Percentiles rank a stretch among this genome's conserved stretches.
These are phyloP conservation scores for Penicillium argentinense DNA, from an alignment of 495 filamentous ascomycete genomes.

Conservation along the genomic window DNA sequence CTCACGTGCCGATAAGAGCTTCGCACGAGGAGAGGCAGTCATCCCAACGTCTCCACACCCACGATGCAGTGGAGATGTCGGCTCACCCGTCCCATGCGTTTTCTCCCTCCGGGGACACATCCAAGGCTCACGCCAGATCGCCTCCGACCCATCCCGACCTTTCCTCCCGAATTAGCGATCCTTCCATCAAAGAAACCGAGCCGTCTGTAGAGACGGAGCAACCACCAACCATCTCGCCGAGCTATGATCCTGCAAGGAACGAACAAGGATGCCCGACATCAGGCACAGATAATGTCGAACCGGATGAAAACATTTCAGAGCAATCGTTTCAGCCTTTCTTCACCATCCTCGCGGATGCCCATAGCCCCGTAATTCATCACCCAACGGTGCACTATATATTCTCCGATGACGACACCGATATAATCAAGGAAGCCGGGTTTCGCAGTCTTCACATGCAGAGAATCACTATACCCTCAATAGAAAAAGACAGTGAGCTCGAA, in stretches of 20 bases:
- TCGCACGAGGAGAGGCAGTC: conserved; percentile 10
- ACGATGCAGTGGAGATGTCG: conserved; percentile 45
- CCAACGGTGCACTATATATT: conserved; percentile 88
- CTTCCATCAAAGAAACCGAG: conserved; percentile 12
- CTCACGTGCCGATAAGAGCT: conserved; percentile 27
- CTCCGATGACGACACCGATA: conserved; percentile 68
- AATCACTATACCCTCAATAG: conserved; percentile 16
- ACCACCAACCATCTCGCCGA: conserved; percentile 4
- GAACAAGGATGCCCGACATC: not conserved
- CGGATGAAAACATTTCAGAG: not conserved
- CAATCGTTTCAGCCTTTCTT: conserved; percentile 49
- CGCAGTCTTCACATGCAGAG: conserved; percentile 39
- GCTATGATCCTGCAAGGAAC: conserved; percentile 10
- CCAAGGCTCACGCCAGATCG: not conserved
- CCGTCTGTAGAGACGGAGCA: not conserved
- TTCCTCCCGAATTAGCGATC: conserved; percentile 27
- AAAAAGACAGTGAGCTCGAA: conserved; percentile 6
- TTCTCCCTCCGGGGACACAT: conserved; percentile 21
- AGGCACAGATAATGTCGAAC: not conserved
- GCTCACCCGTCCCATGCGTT: conserved; percentile 20
- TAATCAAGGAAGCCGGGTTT: conserved; percentile 57
- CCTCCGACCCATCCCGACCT: conserved; percentile 1
- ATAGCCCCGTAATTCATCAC: conserved; percentile 61
- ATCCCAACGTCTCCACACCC: conserved; percentile 21
- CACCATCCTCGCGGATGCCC: conserved; percentile 51